phyloP scores from a whole-genome alignment of 805 yeast species.

The Wickerhamomyces subpelliculosus region DNA sequence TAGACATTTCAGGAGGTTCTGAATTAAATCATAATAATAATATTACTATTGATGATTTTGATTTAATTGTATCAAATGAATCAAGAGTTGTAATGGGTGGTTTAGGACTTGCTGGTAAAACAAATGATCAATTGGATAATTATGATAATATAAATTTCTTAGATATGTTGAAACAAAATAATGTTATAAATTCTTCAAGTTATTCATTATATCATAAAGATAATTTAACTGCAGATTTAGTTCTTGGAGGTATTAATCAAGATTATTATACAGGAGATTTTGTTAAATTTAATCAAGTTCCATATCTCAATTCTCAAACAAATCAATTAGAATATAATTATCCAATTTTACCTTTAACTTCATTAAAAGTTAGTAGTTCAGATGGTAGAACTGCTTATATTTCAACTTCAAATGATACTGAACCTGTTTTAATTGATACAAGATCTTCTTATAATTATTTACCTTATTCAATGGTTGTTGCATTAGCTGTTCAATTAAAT shows the following conservation, averaged over 20 bases:
- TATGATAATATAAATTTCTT: constrained; percentile 21
- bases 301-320: constrained; percentile 24
- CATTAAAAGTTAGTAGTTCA: constrained; percentile 35
- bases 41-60: constrained; percentile 11
- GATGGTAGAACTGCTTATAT: constrained; percentile 31
- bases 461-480: constrained; percentile 50
- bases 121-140: not conserved
- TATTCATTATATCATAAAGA: constrained; percentile 35
- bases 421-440: constrained; percentile 56
- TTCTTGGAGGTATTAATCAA: constrained; percentile 55
- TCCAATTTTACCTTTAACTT: constrained; percentile 42
- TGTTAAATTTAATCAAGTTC: constrained; percentile 42
- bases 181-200: constrained; percentile 29
- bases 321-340: constrained; percentile 22
- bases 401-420: constrained; percentile 27
- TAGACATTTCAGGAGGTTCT: not conserved
- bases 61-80: constrained; percentile 32
- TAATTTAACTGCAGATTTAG: constrained; percentile 26
- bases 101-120: constrained; percentile 36
- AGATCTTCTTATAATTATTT: constrained; percentile 41
- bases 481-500: constrained; percentile 61
- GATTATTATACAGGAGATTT: constrained; percentile 39
- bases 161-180: constrained; percentile 23
- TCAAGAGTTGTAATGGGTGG: constrained; percentile 35
- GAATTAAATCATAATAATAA: too few relatives aligned